Base-by-base conservation (phyloP, 2,329 filamentous ascomycete genomes). In the Ophiocordyceps unilateralis region DNA sequence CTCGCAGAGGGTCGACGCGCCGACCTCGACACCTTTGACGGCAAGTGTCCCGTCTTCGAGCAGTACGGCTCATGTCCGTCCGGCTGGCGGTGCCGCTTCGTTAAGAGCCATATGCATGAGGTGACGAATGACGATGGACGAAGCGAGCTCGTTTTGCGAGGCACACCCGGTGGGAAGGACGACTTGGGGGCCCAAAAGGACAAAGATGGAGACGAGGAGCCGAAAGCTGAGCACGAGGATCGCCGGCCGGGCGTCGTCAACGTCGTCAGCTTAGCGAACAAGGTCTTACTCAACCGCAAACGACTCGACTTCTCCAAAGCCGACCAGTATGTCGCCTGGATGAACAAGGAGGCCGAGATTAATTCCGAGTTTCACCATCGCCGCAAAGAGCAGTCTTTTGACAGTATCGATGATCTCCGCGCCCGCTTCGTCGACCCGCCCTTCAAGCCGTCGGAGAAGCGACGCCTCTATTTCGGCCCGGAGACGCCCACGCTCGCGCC, bases 11-110 rank as follows among this genome's bases (percentile, higher is more conserved):
- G 87, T 47, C 88, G 89, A 50, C 77, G 85, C 39, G 76, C 76
- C 46, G 85, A 96, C 55, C 68, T 95, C 34, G 71, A 72, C 5
- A 85, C 82, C 0, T 81, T 93, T 53, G 71, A 69, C 37, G 82
- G 84, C 7, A 69, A 81, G 47, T 98, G 91, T 55, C 89, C 88
- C 1, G 73, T 93, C 9, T 95, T 78, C 59, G 79, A 84, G 50
- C 67, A 69, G 15, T 75, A 81, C 49, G 88, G 88, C 12, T 76
- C 70, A 47, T 98, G 91, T 53, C 72, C 75, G 41, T 76, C 81
- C 14, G 91, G 91, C 6, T 98, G 89, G 88, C 93, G 89, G 58
- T 98, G 91, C 58, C 81, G 89, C 20, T 93, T 95, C 55, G 82
- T 85, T 28, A 74, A 74, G 48, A 93, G 85, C 48, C 91, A 98